A percentile compares a stretch with the other conserved stretches of the same genome.
These are phyloP conservation scores for Penicillium pulvis DNA, from an alignment of 495 filamentous ascomycete genomes.

Conservation along the genomic window DNA sequence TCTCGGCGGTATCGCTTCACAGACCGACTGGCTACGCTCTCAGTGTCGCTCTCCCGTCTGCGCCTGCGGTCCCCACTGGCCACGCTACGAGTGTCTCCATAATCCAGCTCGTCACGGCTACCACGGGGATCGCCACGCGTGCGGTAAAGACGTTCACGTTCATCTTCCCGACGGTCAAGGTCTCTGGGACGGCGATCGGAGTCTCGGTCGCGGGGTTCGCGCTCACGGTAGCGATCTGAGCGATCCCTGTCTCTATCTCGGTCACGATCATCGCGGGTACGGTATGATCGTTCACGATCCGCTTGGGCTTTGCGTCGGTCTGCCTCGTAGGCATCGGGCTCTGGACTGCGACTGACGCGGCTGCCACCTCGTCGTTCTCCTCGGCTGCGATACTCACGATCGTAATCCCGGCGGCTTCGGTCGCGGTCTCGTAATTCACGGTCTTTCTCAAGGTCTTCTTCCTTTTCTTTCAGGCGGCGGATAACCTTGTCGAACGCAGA, in stretches of 20 bases:
- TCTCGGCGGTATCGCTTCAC: constrained; percentile 48
- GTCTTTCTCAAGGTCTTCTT: constrained; percentile 80
- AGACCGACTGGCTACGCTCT: constrained; percentile 66
- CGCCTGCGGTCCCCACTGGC: constrained; percentile 54
- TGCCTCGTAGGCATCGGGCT: constrained; percentile 84
- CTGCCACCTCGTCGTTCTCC: constrained; percentile 60
- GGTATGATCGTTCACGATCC: constrained; percentile 84
- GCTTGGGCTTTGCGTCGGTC: constrained; percentile 84
- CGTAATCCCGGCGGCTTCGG: constrained; percentile 57
- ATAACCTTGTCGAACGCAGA: constrained; percentile 92
- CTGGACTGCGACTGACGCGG: constrained; percentile 73
- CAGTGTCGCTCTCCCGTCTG: constrained; percentile 73
- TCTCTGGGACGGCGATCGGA: constrained; percentile 48
- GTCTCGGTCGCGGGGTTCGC: constrained; percentile 64
- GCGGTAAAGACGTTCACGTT: constrained; percentile 81
- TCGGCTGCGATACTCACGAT: constrained; percentile 54
- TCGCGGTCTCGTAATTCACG: constrained; percentile 61
- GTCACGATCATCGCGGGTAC: constrained; percentile 63
- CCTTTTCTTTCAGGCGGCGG: constrained; percentile 85
- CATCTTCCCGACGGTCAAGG: constrained; percentile 63
- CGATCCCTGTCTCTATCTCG: constrained; percentile 47
- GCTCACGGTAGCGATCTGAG: constrained; percentile 57
- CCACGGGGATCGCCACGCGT: constrained; percentile 76
- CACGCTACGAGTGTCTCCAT: constrained; percentile 71
- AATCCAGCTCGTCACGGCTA: constrained; percentile 78